Evolutionary conservation across 768 basidiomycete species (phyloP), one percentile per base, ranked within the genome.

Genomic region (Strobilomyces echinocephalus): DNA sequence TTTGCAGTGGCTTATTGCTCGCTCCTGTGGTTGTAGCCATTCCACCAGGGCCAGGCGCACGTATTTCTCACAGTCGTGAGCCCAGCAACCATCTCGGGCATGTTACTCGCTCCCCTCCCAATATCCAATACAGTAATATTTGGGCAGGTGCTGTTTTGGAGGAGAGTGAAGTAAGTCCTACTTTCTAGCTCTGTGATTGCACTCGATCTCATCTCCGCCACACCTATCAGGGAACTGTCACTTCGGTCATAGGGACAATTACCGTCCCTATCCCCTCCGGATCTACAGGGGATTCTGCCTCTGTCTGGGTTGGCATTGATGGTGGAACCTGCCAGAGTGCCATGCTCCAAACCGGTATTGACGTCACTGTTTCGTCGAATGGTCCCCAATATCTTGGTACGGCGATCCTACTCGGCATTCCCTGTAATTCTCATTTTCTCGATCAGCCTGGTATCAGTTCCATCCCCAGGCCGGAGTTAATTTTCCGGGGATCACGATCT

Each of bases 241-340:
- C 21, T n/a, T 24, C 12, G 12, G 50, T 60, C 16, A 49, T 54
- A 10, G 53, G 53, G 10, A 60, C 53, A 2, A 47, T 60, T n/a
- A 53, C 48, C 4, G 50, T 48, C 4, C 53, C 59, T 12, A 39
- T 30, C 15, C 41, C 44, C 28, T 46, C 39, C 8, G 59, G 59
- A 8, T 31, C 33, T 8, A 39, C 2, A 1, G 49, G 41, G 6
- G 4, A 21, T 16, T n/a, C 33, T 36, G 57, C 49, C 15, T 18
- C 53, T 11, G 49, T 41, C 15, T 60, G 58, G 57, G 57, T 59
- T 21, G 58, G 58, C 8, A 54, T 59, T 2, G 58, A 59, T 24
- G 57, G 52, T 10, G 15, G n/a, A 14, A 48, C 42, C 4, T 59
- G 58, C 9, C 0, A 1, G 4, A 24, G 6, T 35, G 49, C 35